Conservation (phyloP, 2,329 filamentous ascomycete genomes). For the Phymatotrichopsis omnivora region DNA sequence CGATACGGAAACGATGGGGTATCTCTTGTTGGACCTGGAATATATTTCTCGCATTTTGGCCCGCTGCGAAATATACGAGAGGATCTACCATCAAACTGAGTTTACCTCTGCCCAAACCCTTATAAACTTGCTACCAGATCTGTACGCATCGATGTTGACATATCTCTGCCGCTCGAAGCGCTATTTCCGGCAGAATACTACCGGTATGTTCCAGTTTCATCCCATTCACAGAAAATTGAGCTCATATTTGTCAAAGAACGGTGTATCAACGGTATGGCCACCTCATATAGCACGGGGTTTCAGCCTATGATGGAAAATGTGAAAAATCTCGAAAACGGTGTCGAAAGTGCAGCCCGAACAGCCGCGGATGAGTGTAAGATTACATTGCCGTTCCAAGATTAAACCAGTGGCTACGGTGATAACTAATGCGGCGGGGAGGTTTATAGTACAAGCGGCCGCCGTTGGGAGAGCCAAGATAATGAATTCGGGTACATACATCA, state of each 20-base stretch:
- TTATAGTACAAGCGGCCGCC: too few relatives aligned
- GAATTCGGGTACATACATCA: too few relatives aligned
- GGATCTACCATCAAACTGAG: neutral
- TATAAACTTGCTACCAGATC: neutral
- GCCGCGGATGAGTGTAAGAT: constrained; percentile 7
- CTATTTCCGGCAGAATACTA: constrained; percentile 1
- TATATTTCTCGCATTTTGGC: constrained; percentile 7
- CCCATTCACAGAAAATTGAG: neutral
- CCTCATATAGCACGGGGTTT: constrained; percentile 7
- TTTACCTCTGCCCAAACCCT: neutral
- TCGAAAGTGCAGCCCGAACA: neutral
- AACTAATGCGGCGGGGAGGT: too few relatives aligned
- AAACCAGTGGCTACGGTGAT: too few relatives aligned
- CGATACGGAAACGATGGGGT: constrained; percentile 6
- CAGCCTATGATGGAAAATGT: constrained; percentile 2
- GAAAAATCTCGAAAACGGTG: neutral
- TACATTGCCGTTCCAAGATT: too few relatives aligned
- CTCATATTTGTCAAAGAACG: constrained; percentile 1
- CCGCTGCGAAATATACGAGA: constrained; percentile 8
- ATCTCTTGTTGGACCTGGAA: constrained; percentile 1
- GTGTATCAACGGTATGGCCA: neutral
- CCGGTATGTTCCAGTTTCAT: neutral
- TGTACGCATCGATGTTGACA: constrained; percentile 6
- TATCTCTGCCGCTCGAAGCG: constrained; percentile 8
- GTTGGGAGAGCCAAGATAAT: too few relatives aligned